A percentile compares a stretch with the other conserved stretches of the same genome.
These are phyloP conservation scores for Aureobasidium sp. DNA, from an alignment of 2,329 filamentous ascomycete genomes.

Conservation along the genomic window DNA sequence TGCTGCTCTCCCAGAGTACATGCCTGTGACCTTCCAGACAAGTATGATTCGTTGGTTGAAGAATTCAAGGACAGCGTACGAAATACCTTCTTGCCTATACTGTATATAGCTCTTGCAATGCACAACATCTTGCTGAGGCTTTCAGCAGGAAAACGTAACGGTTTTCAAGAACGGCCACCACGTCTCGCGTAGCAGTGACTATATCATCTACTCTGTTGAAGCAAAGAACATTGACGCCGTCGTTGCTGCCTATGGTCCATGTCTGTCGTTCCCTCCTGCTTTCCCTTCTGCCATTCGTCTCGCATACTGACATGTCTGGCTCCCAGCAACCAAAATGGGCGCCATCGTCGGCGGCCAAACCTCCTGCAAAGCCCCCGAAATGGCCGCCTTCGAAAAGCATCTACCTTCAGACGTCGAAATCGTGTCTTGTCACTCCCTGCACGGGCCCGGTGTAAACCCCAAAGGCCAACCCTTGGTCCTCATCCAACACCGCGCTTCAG, in stretches of 20 bases:
- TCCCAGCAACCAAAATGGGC: slow-evolving; percentile 79
- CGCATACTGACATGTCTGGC: slow-evolving; percentile 1
- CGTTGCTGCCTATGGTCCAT: slow-evolving; percentile 83
- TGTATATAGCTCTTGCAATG: slow-evolving; percentile 30
- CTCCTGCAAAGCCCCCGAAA: slow-evolving; percentile 95
- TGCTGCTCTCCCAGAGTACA: slow-evolving; percentile 62
- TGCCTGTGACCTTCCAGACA: slow-evolving; percentile 88
- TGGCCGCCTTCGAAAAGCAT: slow-evolving; percentile 83
- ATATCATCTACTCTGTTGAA: slow-evolving; percentile 98
- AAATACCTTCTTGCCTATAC: slow-evolving; percentile 27
- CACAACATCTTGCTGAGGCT: slow-evolving; percentile 35
- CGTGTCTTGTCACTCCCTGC: slow-evolving; percentile 91
- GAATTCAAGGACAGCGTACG: slow-evolving; percentile 86
- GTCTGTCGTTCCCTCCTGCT: slow-evolving; percentile 50
- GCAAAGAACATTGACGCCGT: slow-evolving; percentile 83
- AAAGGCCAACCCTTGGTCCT: slow-evolving; percentile 86
- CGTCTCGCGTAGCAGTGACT: slow-evolving; percentile 94
- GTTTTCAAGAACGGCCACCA: slow-evolving; percentile 92
- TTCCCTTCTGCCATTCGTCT: neutral
- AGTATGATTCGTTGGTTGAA: slow-evolving; percentile 69
- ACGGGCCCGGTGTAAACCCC: slow-evolving; percentile 84
- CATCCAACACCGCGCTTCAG: slow-evolving; percentile 84
- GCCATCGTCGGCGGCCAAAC: slow-evolving; percentile 97
- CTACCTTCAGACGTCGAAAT: slow-evolving; percentile 86
- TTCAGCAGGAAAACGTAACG: slow-evolving; percentile 65